phyloP scores from a whole-genome alignment of 2,329 filamentous ascomycete genomes.

The Fusarium dimerum region DNA sequence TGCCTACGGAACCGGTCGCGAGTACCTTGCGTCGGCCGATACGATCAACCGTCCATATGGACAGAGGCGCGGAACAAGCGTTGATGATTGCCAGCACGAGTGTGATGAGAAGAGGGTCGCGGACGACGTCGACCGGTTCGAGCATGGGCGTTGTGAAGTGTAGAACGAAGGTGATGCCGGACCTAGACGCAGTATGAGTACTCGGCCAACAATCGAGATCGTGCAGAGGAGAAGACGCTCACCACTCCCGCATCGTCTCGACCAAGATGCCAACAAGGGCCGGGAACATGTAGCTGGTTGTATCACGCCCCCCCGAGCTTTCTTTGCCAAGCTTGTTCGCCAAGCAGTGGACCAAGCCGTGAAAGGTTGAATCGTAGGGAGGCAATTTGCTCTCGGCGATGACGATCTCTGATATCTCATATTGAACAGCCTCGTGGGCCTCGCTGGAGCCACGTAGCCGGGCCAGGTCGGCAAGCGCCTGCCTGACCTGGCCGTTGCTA shows the following conservation, averaged over 20 bases:
- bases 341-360: conserved; percentile 24
- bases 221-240: neutral
- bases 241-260: neutral
- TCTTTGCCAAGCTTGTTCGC: conserved; percentile 11
- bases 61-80: neutral
- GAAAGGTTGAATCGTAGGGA: conserved; percentile 12
- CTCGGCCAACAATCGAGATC: neutral
- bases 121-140: neutral
- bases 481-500: conserved; percentile 20
- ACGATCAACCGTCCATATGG: neutral
- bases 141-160: neutral
- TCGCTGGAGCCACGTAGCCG: conserved; percentile 19
- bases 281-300: conserved; percentile 41
- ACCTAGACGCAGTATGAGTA: neutral
- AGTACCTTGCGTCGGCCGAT: neutral
- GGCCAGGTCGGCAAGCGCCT: conserved; percentile 16
- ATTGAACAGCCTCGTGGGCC: conserved; percentile 22
- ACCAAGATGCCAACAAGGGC: conserved; percentile 2
- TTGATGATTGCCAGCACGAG: neutral
- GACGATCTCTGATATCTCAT: conserved; percentile 10
- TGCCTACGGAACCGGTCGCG: neutral
- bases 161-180: neutral
- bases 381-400: conserved; percentile 23
- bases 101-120: neutral
- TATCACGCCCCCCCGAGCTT: conserved; percentile 20